Evolutionary conservation across 139 green algal species (phyloP).

Genomic region (Nannochloris sp.): DNA sequence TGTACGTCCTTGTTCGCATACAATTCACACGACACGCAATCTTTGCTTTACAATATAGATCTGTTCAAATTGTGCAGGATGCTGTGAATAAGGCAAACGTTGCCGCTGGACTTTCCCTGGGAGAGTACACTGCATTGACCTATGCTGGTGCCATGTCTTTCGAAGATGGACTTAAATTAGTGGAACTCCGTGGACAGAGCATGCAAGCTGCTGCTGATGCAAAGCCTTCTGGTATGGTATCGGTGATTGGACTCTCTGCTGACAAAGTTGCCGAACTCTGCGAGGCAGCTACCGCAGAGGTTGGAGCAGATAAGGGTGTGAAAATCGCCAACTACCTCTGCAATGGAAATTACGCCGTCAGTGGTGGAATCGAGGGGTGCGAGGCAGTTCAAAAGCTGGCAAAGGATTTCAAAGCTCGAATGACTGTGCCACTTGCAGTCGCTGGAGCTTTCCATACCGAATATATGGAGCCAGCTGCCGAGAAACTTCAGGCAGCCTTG

Average conservation of each 20-base stretch:
- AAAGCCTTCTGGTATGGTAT: constrained; percentile 78
- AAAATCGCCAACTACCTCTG: constrained; percentile 98
- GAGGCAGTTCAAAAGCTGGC: constrained; percentile 49
- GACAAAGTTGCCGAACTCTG: constrained; percentile 80
- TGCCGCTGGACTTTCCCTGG: constrained; percentile 74
- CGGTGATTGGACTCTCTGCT: constrained; percentile 85
- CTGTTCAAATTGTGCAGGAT: constrained; percentile 23
- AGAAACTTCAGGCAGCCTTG: constrained; percentile 65
- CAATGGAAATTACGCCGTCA: constrained; percentile 96
- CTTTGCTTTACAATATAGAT: neutral
- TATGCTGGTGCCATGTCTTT: constrained; percentile 79
- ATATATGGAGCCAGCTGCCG: constrained; percentile 85
- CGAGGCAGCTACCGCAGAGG: constrained; percentile 69
- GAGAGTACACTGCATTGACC: constrained; percentile 96
- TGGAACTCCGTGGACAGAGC: constrained; percentile 90
- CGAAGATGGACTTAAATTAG: constrained; percentile 89
- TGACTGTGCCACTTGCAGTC: constrained; percentile 86
- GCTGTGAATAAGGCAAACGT: constrained; percentile 74
- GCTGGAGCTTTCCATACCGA: constrained; percentile 97
- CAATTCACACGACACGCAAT: neutral
- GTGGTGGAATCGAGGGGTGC: constrained; percentile 76
- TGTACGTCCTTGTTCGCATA: constrained; percentile 2
- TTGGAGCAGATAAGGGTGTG: constrained; percentile 59
- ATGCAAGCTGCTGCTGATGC: constrained; percentile 98
- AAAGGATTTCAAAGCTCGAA: constrained; percentile 43